phyloP scores from a whole-genome alignment of 2,329 filamentous ascomycete genomes.

The Pestalotiopsis sp. region DNA sequence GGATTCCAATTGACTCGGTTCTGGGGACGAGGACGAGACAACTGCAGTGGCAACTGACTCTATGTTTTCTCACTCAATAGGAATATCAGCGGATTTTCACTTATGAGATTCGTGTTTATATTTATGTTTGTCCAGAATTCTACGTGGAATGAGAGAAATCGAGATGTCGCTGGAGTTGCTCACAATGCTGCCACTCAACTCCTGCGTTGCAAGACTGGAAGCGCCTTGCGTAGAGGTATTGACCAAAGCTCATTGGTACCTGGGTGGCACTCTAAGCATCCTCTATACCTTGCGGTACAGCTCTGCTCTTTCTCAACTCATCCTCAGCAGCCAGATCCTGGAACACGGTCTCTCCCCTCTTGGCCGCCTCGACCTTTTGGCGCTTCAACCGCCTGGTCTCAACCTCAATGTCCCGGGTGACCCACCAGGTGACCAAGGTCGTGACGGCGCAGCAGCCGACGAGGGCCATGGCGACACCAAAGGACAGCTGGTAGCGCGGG shows the following conservation, averaged over 20 bases:
- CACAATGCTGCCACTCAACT: no score
- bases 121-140: no score
- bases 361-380: slow-evolving; percentile 42
- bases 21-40: no score
- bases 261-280: background rate
- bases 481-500: slow-evolving; percentile 46
- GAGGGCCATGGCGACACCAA: slow-evolving; percentile 46
- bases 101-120: no score
- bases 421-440: slow-evolving; percentile 47
- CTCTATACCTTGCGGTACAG: slow-evolving; percentile 1
- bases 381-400: slow-evolving; percentile 48
- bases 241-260: background rate
- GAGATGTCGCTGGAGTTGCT: no score
- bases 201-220: background rate
- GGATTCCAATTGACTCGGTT: no score
- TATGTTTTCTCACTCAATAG: no score
- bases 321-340: slow-evolving; percentile 7
- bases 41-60: no score
- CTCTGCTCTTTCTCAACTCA: background rate
- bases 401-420: slow-evolving; percentile 44
- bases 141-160: no score
- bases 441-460: slow-evolving; percentile 44
- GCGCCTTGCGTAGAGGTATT: background rate
- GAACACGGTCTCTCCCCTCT: slow-evolving; percentile 33
- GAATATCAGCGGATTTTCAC: no score